phyloP scores from a whole-genome alignment of 2,329 filamentous ascomycete genomes.

The Talaromyces sp. region DNA sequence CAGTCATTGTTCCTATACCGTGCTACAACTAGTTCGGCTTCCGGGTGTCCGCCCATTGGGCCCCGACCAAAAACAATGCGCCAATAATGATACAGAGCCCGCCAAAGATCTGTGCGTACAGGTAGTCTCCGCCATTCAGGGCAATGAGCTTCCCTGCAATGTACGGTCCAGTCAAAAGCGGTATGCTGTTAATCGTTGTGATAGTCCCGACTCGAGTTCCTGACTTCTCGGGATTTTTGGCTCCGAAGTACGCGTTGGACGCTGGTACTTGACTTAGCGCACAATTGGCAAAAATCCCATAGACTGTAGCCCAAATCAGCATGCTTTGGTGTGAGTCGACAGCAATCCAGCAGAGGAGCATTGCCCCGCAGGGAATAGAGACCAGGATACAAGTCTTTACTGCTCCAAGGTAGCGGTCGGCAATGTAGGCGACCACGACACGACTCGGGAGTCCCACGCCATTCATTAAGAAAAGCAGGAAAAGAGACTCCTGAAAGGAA shows the following conservation, averaged over 20 bases:
- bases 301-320: background rate
- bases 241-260: constrained; percentile 23
- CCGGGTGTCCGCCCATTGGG: constrained; percentile 7
- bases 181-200: constrained; percentile 53
- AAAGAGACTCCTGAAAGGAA: constrained; percentile 10
- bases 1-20: background rate
- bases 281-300: constrained; percentile 10
- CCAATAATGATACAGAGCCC: constrained; percentile 11
- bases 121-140: constrained; percentile 43
- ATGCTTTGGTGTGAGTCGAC: constrained; percentile 1
- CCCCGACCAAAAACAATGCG: constrained; percentile 5
- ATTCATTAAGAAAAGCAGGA: constrained; percentile 11
- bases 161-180: constrained; percentile 53
- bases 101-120: constrained; percentile 49
- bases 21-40: constrained; percentile 3
- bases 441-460: constrained; percentile 5
- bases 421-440: background rate
- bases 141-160: constrained; percentile 54
- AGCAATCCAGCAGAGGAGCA: constrained; percentile 9
- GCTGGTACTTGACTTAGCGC: constrained; percentile 8
- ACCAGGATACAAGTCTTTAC: constrained; percentile 2
- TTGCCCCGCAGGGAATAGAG: background rate
- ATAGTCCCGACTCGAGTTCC: constrained; percentile 56
- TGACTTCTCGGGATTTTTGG: constrained; percentile 50
- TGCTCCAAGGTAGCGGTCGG: constrained; percentile 9